phyloP scores from a whole-genome alignment of 805 yeast genomes.

The Yarrowia sp. region DNA sequence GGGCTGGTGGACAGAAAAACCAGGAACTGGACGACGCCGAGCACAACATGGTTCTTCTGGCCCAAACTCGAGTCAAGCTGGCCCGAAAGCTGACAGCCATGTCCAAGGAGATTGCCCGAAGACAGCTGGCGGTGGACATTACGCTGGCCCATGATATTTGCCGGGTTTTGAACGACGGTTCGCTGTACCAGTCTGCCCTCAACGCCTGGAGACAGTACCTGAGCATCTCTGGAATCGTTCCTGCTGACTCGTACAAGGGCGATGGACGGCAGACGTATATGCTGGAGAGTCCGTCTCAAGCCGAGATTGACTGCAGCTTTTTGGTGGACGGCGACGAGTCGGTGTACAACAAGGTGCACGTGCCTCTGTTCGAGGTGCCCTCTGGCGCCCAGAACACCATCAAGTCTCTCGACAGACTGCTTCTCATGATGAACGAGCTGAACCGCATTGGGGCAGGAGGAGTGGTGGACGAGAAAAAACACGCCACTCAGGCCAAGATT shows the following conservation, averaged over 20 bases:
- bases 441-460: not conserved
- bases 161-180: slow-evolving; percentile 24
- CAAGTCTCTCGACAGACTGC: not conserved
- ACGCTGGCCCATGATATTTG: slow-evolving; percentile 15
- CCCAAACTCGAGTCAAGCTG: slow-evolving; percentile 17
- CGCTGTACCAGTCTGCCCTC: not conserved
- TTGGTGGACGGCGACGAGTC: slow-evolving; percentile 9
- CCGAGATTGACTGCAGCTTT: slow-evolving; percentile 12
- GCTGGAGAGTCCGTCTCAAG: slow-evolving; percentile 7
- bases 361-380: slow-evolving; percentile 1
- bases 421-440: slow-evolving; percentile 17
- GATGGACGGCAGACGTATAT: slow-evolving; percentile 1
- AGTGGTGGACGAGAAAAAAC: not conserved
- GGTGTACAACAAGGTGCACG: not conserved
- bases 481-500: not conserved
- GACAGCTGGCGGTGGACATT: slow-evolving; percentile 15
- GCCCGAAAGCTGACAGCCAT: slow-evolving; percentile 23
- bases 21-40: not conserved
- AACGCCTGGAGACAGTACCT: slow-evolving; percentile 25
- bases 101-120: slow-evolving; percentile 26
- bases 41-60: not conserved
- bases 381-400: slow-evolving; percentile 8
- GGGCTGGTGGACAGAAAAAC: not conserved
- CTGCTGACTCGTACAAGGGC: slow-evolving; percentile 6
- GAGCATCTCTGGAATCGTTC: not conserved